Percentiles rank a stretch among this genome's conserved stretches.
These are phyloP conservation scores for Cercospora brassicicola DNA, from an alignment of 2,329 filamentous ascomycete genomes.

Conservation along the genomic window DNA sequence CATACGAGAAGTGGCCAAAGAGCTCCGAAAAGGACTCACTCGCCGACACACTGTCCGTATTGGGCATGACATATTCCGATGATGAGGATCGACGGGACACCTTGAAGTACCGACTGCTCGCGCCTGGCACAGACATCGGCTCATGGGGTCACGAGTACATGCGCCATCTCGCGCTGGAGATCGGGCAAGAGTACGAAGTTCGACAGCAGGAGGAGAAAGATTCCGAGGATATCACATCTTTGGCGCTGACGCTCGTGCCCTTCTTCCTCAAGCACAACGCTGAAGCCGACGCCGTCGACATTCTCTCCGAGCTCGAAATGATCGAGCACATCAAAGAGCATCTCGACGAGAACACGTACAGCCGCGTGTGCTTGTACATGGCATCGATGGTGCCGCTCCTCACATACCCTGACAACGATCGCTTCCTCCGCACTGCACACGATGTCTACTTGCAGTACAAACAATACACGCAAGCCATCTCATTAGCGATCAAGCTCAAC, in stretches of 20 bases:
- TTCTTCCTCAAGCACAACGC: conserved; percentile 97
- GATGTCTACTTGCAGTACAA: conserved; percentile 91
- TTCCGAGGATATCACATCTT: conserved; percentile 78
- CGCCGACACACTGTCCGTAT: conserved; percentile 92
- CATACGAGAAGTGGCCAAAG: conserved; percentile 85
- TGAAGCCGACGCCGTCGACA: conserved; percentile 94
- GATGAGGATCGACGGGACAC: conserved; percentile 96
- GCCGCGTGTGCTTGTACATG: conserved; percentile 94
- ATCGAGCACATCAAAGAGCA: conserved; percentile 88
- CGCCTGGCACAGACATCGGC: conserved; percentile 85
- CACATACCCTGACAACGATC: conserved; percentile 95
- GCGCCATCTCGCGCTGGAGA: conserved; percentile 89
- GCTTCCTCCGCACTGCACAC: conserved; percentile 90
- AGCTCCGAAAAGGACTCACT: conserved; percentile 83
- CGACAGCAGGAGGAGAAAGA: conserved; percentile 81
- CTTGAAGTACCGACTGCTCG: conserved; percentile 88
- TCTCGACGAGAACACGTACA: conserved; percentile 90
- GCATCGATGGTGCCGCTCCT: conserved; percentile 97
- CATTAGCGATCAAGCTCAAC: conserved; percentile 89
- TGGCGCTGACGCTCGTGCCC: conserved; percentile 81
- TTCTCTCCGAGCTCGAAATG: conserved; percentile 96
- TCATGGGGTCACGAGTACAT: conserved; percentile 99
- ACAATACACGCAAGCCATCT: conserved; percentile 88
- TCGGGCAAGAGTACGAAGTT: conserved; percentile 90
- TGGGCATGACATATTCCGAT: conserved; percentile 93